phyloP scores from a whole-genome alignment of 2,329 filamentous ascomycete species.

The Fusarium dlaminii region DNA sequence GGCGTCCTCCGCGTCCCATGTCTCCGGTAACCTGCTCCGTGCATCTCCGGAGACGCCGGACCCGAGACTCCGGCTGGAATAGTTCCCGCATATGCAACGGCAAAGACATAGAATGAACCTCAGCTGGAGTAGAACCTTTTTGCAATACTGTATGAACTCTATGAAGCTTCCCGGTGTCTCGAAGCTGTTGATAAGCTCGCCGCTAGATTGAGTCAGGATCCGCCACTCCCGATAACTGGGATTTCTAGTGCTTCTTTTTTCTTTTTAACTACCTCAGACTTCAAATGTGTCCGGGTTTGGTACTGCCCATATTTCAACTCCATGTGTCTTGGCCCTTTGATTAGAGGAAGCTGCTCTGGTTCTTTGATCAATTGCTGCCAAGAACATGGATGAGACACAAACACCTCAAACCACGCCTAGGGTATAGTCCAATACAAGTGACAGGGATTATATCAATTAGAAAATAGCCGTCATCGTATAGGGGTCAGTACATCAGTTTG shows the following conservation, averaged over 20 bases:
- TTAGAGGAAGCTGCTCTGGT: neutral
- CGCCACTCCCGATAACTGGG: slow-evolving; percentile 28
- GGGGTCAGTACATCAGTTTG: slow-evolving; percentile 46
- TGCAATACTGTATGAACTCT: neutral
- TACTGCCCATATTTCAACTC: neutral
- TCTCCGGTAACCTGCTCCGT: slow-evolving; percentile 27
- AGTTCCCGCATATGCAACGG: slow-evolving; percentile 8
- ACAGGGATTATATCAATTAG: neutral
- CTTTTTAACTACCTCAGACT: neutral
- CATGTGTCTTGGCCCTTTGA: neutral
- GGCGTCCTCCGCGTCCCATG: slow-evolving; percentile 23
- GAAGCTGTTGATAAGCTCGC: slow-evolving; percentile 1
- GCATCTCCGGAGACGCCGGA: slow-evolving; percentile 34
- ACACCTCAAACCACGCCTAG: accelerated
- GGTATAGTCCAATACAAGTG: neutral
- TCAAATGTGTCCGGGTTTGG: neutral
- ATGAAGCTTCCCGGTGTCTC: slow-evolving; percentile 24
- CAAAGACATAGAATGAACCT: neutral
- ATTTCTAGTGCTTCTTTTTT: slow-evolving; percentile 18
- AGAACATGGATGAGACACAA: too few relatives aligned
- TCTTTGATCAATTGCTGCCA: neutral
- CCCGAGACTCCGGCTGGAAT: slow-evolving; percentile 26
- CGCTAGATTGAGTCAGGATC: slow-evolving; percentile 29
- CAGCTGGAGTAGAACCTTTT: neutral
- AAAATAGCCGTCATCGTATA: slow-evolving; percentile 42